phyloP scores from a whole-genome alignment of 805 yeast species.

The Kurtzmaniella fragi region DNA sequence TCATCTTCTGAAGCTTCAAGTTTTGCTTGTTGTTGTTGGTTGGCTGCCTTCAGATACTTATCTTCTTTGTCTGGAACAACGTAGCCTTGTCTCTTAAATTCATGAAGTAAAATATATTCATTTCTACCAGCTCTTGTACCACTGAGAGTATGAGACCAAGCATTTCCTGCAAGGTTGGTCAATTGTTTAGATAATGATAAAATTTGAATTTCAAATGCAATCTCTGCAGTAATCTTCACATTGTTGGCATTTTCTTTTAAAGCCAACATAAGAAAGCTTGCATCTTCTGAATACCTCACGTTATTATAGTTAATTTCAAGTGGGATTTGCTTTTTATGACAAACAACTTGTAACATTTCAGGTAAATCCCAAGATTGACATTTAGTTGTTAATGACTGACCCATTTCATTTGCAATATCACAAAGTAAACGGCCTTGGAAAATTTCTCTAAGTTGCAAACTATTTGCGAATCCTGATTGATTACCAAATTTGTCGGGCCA shows the following conservation, averaged over 20 bases:
- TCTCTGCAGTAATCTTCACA: slow-evolving; percentile 66
- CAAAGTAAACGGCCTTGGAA: slow-evolving; percentile 83
- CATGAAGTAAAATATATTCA: slow-evolving; percentile 88
- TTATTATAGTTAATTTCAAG: slow-evolving; percentile 72
- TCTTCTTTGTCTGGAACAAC: slow-evolving; percentile 85
- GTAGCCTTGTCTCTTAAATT: slow-evolving; percentile 72
- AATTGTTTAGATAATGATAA: slow-evolving; percentile 85
- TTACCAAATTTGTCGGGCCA: slow-evolving; percentile 77
- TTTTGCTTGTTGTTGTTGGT: slow-evolving; percentile 27
- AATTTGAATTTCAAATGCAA: slow-evolving; percentile 80
- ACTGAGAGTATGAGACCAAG: slow-evolving; percentile 91
- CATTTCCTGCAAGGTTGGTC: slow-evolving; percentile 92
- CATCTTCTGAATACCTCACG: slow-evolving; percentile 61
- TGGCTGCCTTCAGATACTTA: slow-evolving; percentile 31
- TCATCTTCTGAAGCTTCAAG: slow-evolving; percentile 33
- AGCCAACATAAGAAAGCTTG: slow-evolving; percentile 62
- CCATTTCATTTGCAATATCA: slow-evolving; percentile 93
- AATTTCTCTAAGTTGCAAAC: slow-evolving; percentile 58
- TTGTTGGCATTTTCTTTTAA: slow-evolving; percentile 62
- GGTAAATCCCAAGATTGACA: slow-evolving; percentile 93
- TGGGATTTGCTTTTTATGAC: slow-evolving; percentile 56
- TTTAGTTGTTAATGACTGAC: slow-evolving; percentile 83
- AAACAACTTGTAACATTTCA: slow-evolving; percentile 83
- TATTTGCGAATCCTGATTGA: slow-evolving; percentile 40
- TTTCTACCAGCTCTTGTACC: slow-evolving; percentile 97